These are phyloP conservation scores for Camptophora hylomeconis DNA, from an alignment of 2,329 filamentous ascomycete genomes.

Conservation along the genomic window DNA sequence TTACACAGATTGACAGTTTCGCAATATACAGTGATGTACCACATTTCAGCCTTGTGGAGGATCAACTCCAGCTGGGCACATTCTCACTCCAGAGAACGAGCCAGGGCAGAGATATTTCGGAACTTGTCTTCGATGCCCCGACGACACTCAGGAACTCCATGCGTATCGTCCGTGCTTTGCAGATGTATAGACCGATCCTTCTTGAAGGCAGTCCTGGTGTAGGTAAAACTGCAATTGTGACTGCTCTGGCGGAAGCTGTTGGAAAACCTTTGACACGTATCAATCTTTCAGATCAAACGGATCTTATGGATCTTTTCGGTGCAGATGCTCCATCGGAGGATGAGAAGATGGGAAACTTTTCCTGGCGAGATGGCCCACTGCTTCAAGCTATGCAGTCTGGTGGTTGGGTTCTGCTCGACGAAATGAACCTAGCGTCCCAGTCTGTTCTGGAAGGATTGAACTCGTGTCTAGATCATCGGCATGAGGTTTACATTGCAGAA, in stretches of 20 bases:
- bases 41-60: constrained; percentile 40
- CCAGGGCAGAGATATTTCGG: constrained; percentile 38
- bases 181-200: constrained; percentile 79
- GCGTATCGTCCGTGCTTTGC: constrained; percentile 77
- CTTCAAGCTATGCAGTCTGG: constrained; percentile 92
- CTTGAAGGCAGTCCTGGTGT: constrained; percentile 97
- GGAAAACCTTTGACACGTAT: constrained; percentile 80
- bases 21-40: constrained; percentile 53
- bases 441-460: constrained; percentile 93
- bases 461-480: constrained; percentile 89
- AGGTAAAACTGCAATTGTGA: constrained; percentile 88
- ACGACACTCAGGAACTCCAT: constrained; percentile 85
- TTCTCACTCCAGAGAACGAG: constrained; percentile 46
- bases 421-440: constrained; percentile 97
- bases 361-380: constrained; percentile 92
- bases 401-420: constrained; percentile 91
- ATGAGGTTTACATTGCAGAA: constrained; percentile 90
- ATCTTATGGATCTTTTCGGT: constrained; percentile 93
- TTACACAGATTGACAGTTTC: constrained; percentile 52
- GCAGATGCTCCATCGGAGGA: constrained; percentile 93
- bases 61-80: constrained; percentile 52
- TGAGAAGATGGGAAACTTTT: constrained; percentile 78
- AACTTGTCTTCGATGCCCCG: constrained; percentile 73
- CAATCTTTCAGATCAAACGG: constrained; percentile 95
- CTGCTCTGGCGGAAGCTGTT: constrained; percentile 66